phyloP scores from a whole-genome alignment of 768 basidiomycete species.

The Suillus bovinus region DNA sequence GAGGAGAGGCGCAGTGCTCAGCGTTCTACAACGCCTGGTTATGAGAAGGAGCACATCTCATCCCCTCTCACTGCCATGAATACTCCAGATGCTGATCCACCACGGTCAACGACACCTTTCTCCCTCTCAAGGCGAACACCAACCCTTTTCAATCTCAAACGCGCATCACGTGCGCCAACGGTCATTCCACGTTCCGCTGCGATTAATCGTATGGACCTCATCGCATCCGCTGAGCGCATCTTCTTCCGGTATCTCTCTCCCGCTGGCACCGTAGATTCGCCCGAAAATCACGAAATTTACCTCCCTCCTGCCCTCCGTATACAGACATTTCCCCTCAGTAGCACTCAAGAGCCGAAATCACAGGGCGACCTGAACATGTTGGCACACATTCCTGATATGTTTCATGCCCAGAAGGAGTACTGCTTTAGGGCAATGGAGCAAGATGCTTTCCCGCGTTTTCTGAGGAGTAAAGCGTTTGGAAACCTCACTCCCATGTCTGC shows the following conservation, averaged over 20 bases:
- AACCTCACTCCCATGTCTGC: conserved; percentile 93
- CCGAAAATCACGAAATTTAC: conserved; percentile 97
- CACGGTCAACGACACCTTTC: conserved; percentile 80
- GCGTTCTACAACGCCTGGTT: conserved; percentile 48
- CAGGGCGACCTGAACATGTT: conserved; percentile 68
- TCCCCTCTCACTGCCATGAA: conserved; percentile 47
- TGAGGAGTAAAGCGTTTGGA: conserved; percentile 96
- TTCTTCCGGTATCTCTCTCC: conserved; percentile 92
- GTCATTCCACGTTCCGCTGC: conserved; percentile 90
- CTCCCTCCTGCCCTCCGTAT: conserved; percentile 92
- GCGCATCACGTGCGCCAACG: conserved; percentile 88
- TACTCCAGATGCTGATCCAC: conserved; percentile 41
- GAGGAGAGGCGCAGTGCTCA: conserved; percentile 51
- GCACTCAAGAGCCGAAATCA: conserved; percentile 68
- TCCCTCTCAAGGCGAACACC: conserved; percentile 75
- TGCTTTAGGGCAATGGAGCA: conserved; percentile 96
- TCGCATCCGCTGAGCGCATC: conserved; percentile 94
- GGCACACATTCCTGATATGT: conserved; percentile 95
- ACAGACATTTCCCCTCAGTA: conserved; percentile 86
- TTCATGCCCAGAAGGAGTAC: conserved; percentile 96
- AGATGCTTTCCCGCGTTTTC: conserved; percentile 91
- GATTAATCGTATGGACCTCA: conserved; percentile 86
- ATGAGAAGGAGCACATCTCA: conserved; percentile 39
- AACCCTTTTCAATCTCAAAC: conserved; percentile 71
- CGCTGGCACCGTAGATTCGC: conserved; percentile 70